A percentile compares a stretch with the other conserved stretches of the same genome.
phyloP scores from a whole-genome alignment of 257 asterid species.

The Rehmannia glutinosa region DNA sequence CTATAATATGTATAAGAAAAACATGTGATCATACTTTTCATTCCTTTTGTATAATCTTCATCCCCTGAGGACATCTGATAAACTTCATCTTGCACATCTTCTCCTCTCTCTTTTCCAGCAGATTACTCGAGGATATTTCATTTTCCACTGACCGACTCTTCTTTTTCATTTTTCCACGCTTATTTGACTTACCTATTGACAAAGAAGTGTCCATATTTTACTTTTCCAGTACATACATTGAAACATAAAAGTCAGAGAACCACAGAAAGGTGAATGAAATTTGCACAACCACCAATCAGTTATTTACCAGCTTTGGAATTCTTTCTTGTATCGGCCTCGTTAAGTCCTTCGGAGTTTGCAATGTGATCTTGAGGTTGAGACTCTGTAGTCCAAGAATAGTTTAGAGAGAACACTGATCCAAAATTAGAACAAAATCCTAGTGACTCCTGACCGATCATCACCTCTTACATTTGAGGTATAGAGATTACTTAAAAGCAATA shows the following conservation, averaged over 20 bases:
- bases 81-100: conserved; percentile 42
- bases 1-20: not conserved
- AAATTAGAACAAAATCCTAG: not conserved
- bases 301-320: conserved; percentile 21
- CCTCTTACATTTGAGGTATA: not conserved
- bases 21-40: conserved; percentile 62
- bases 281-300: not conserved
- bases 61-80: conserved; percentile 86
- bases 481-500: not conserved
- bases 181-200: conserved; percentile 46
- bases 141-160: conserved; percentile 25
- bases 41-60: conserved; percentile 75
- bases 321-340: conserved; percentile 16
- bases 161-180: conserved; percentile 27
- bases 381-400: conserved; percentile 2
- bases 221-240: not conserved
- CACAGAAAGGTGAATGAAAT: not conserved
- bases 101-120: conserved; percentile 33
- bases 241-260: not conserved
- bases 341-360: conserved; percentile 10
- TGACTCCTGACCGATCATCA: not conserved
- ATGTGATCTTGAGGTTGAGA: conserved; percentile 12
- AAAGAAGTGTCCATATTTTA: not conserved
- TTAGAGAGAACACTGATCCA: not conserved
- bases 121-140: conserved; percentile 20